phyloP scores from a whole-genome alignment of 169 alveolate species.

The Cryptosporidium viatorum region DNA sequence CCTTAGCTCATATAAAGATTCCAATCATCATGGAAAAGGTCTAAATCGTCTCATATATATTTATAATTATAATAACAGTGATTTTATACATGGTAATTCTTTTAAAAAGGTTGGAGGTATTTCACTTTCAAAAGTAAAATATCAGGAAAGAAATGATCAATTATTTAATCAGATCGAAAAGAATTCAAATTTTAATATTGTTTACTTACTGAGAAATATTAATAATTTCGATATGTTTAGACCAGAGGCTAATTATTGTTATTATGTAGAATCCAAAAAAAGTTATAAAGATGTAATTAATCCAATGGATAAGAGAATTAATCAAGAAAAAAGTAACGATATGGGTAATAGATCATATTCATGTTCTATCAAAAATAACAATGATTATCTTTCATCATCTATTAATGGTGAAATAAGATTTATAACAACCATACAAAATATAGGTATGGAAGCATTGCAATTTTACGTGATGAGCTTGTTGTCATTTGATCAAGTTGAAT shows the following conservation, averaged over 20 bases:
- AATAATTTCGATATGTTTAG: not conserved
- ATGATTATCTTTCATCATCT: constrained; percentile 42
- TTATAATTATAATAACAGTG: constrained; percentile 38
- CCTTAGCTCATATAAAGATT: not conserved
- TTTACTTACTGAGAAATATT: constrained; percentile 43
- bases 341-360: not conserved
- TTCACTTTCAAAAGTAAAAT: not conserved
- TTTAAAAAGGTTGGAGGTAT: constrained; percentile 8
- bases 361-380: constrained; percentile 35
- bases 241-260: not conserved
- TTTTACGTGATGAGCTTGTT: constrained; percentile 12
- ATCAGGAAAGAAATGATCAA: not conserved
- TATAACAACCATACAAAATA: constrained; percentile 45
- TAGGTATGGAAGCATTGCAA: constrained; percentile 50
- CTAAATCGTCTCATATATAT: not conserved
- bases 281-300: not conserved
- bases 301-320: too few species aligned
- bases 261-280: constrained; percentile 10
- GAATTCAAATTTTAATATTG: not conserved
- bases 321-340: not conserved
- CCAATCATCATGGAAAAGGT: not conserved
- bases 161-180: not conserved
- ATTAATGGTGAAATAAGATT: constrained; percentile 17
- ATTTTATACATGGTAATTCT: constrained; percentile 13
- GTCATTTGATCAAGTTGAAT: not conserved